Percentiles rank a stretch among this genome's conserved stretches.
phyloP scores from a whole-genome alignment of 1,139 yeast species.

The Suhomyces maxii region DNA sequence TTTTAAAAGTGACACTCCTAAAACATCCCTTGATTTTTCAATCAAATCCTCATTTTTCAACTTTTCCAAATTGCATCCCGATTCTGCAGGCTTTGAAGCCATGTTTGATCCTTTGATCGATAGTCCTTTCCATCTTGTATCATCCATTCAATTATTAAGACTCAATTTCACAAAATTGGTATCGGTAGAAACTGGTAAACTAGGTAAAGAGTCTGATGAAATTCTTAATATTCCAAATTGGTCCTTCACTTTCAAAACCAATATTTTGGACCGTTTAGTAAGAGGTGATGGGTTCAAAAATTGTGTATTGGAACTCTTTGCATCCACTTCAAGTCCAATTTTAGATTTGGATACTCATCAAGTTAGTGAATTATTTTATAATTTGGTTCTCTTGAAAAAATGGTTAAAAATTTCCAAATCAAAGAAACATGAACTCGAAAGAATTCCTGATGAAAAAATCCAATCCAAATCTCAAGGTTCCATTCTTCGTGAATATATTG shows the following conservation, averaged over 20 bases:
- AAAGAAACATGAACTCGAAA: slow-evolving; percentile 4
- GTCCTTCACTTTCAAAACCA: slow-evolving; percentile 55
- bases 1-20: slow-evolving; percentile 24
- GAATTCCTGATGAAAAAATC: background rate
- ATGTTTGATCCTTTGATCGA: slow-evolving; percentile 49
- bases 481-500: slow-evolving; percentile 7
- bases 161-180: slow-evolving; percentile 27
- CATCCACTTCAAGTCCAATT: slow-evolving; percentile 51
- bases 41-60: slow-evolving; percentile 37
- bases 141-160: slow-evolving; percentile 44
- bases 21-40: slow-evolving; percentile 27
- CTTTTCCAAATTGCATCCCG: slow-evolving; percentile 30
- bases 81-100: slow-evolving; percentile 62
- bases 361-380: slow-evolving; percentile 42
- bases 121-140: slow-evolving; percentile 51
- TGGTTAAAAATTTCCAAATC: slow-evolving; percentile 28
- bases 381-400: slow-evolving; percentile 33
- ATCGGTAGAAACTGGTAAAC: slow-evolving; percentile 13
- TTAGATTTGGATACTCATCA: slow-evolving; percentile 49
- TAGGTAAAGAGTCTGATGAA: slow-evolving; percentile 31
- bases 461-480: slow-evolving; percentile 15
- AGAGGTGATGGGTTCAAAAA: slow-evolving; percentile 37
- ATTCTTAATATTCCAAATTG: slow-evolving; percentile 53
- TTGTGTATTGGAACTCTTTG: slow-evolving; percentile 38
- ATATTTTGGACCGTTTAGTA: slow-evolving; percentile 42